A percentile compares a stretch with the other conserved stretches of the same genome.
Evolutionary conservation across 139 green algal genomes (phyloP).

Genomic region (Tetratostichococcus sp.): DNA sequence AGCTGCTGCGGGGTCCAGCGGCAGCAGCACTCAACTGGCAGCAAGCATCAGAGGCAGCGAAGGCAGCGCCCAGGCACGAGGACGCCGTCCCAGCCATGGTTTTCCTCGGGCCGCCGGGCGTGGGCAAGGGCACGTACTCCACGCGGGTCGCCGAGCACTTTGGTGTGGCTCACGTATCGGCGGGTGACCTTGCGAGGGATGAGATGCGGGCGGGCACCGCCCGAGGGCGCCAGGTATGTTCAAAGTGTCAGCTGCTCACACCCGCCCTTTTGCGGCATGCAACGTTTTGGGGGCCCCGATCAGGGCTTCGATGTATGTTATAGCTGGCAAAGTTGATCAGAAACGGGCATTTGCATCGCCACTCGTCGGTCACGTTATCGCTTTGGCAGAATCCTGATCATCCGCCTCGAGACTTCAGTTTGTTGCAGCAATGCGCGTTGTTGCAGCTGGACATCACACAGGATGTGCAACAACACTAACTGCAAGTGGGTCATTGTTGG

Average conservation of each 20-base stretch:
- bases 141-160: conserved; percentile 70
- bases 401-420: too few relatives aligned
- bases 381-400: too few relatives aligned
- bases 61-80: too few relatives aligned
- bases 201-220: conserved; percentile 74
- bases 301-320: too few relatives aligned
- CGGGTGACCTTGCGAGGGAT: conserved; percentile 87
- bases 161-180: conserved; percentile 84
- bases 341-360: too few relatives aligned
- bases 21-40: not conserved
- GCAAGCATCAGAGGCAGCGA: not conserved
- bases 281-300: too few relatives aligned
- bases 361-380: too few relatives aligned
- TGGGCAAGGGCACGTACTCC: conserved; percentile 96
- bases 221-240: conserved; percentile 57
- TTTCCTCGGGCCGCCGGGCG: conserved; percentile 60
- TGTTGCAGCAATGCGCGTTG: not conserved
- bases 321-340: too few relatives aligned
- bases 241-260: not conserved
- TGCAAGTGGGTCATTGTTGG: too few relatives aligned
- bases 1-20: not conserved
- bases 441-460: too few relatives aligned
- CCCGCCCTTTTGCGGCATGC: too few relatives aligned
- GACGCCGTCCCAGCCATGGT: conserved; percentile 13
- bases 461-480: too few relatives aligned